phyloP scores from a whole-genome alignment of 73 alveolate species.

The Paraurostyla sp. region DNA sequence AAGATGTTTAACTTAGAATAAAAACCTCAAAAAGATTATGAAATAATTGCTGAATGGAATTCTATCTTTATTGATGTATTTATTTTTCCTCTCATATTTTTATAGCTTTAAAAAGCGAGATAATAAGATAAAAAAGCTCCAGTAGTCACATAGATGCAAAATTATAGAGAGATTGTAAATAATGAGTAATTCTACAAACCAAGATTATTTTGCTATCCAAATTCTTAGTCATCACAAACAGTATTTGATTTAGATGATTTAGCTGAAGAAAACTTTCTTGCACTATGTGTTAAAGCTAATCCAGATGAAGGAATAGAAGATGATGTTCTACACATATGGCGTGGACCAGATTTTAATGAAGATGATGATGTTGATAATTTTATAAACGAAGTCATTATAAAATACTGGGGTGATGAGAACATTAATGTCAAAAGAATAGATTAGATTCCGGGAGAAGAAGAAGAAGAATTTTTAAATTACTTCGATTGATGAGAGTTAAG shows the following conservation, averaged over 20 bases:
- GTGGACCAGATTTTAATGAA: slow-evolving; percentile 59
- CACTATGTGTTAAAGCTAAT: slow-evolving; percentile 71
- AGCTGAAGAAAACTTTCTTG: slow-evolving; percentile 61
- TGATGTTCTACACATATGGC: slow-evolving; percentile 64
- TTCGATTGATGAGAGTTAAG: slow-evolving; percentile 47
- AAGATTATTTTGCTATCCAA: slow-evolving; percentile 66
- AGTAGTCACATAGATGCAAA: slow-evolving; percentile 68
- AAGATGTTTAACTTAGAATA: slow-evolving; percentile 44
- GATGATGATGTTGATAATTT: slow-evolving; percentile 46
- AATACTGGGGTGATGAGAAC: slow-evolving; percentile 59
- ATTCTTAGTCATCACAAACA: not conserved
- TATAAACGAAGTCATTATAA: slow-evolving; percentile 26
- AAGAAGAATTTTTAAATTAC: slow-evolving; percentile 67
- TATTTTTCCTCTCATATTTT: not conserved
- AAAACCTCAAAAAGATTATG: slow-evolving; percentile 55
- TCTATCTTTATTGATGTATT: slow-evolving; percentile 73
- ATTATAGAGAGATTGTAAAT: slow-evolving; percentile 57
- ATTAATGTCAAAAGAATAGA: slow-evolving; percentile 38
- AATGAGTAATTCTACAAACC: slow-evolving; percentile 71
- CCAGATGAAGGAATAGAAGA: slow-evolving; percentile 44
- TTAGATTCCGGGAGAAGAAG: slow-evolving; percentile 60
- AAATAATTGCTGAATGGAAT: slow-evolving; percentile 73
- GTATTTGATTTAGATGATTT: slow-evolving; percentile 82
- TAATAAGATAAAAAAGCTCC: slow-evolving; percentile 45
- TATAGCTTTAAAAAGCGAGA: slow-evolving; percentile 38